A percentile compares a stretch with the other conserved stretches of the same genome.
Evolutionary conservation across 2,329 filamentous ascomycete genomes (phyloP).

Genomic region (Alternaria conjuncta): DNA sequence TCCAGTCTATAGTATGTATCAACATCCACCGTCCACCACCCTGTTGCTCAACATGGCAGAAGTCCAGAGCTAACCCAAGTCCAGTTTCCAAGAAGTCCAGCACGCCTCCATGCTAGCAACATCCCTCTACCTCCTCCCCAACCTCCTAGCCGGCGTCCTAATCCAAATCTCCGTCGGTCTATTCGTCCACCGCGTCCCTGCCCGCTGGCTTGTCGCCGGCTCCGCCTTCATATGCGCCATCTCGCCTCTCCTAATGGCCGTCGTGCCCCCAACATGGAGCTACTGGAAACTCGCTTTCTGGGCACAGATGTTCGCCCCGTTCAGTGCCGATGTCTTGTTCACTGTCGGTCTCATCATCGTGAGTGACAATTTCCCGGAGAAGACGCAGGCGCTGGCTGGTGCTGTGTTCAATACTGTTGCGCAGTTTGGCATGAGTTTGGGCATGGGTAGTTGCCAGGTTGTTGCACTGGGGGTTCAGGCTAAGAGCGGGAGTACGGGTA

Average conservation of each 20-base stretch:
- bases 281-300: constrained; percentile 60
- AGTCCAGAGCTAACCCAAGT: not conserved
- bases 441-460: constrained; percentile 35
- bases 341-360: constrained; percentile 64
- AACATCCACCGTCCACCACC: not conserved
- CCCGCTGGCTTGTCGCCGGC: constrained; percentile 51
- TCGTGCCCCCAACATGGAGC: constrained; percentile 56
- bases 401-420: constrained; percentile 67
- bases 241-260: constrained; percentile 63
- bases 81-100: constrained; percentile 51
- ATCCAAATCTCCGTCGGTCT: constrained; percentile 56
- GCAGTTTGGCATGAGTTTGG: constrained; percentile 60
- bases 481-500: not conserved
- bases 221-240: constrained; percentile 53
- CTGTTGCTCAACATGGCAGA: not conserved
- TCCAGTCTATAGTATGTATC: constrained; percentile 53
- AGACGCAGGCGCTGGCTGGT: constrained; percentile 65
- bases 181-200: constrained; percentile 54
- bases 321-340: constrained; percentile 59
- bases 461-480: constrained; percentile 28
- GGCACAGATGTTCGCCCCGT: constrained; percentile 51
- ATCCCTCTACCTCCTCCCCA: constrained; percentile 54
- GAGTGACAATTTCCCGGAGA: constrained; percentile 61
- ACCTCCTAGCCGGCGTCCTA: constrained; percentile 45
- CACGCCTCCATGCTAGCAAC: constrained; percentile 38